Evolutionary conservation across 2,329 filamentous ascomycete species (phyloP), one percentile per base, ranked within the genome.

Genomic region (Lecanicillium sp.): DNA sequence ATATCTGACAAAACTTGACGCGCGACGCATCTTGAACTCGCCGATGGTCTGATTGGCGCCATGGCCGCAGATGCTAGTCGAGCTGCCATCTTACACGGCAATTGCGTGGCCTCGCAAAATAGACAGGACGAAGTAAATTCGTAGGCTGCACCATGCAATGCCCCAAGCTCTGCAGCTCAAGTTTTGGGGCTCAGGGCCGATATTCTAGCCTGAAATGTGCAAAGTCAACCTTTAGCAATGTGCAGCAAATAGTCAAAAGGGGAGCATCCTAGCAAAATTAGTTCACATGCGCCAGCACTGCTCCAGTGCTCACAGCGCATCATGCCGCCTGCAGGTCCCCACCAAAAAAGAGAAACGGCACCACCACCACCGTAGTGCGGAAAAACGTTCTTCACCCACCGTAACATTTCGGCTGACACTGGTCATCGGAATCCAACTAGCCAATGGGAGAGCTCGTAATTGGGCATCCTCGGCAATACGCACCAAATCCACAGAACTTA

Each of bases 391-490:
- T 56, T 58, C 49, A 57, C 46, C 18, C 35, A 43, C 48, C 47
- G 33, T 33, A 22, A 44, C 40, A 48, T 50, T 51, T 48, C 51
- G 50, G 52, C 45, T 45, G 48, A 11, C 5, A 16, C 22, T 14
- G 22, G 20, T 11, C 47, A 40, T 44, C 48, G 53, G 51, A 47
- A 52, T 37, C 38, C 25, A 25, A 9, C 29, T 45, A 53, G 43
- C 69, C 69, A 73, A 73, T 72, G 57, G 65, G 41, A 49, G 43
- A 48, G 43, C 48, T 53, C 47, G 50, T 56, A 67, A 63, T 71
- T 67, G 56, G 46, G 59, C 56, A 63, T 64, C 66, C 69, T 73
- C 69, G 70, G 70, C 65, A 71, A 71, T 69, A 15, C 35, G 33
- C 37, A 39, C 38, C 29, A 44, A 9, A n/a, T 30, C 29, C 29